Evolutionary conservation across 108 stramenopile species (phyloP).

Genomic region (Nannochloropsis gaditana): DNA sequence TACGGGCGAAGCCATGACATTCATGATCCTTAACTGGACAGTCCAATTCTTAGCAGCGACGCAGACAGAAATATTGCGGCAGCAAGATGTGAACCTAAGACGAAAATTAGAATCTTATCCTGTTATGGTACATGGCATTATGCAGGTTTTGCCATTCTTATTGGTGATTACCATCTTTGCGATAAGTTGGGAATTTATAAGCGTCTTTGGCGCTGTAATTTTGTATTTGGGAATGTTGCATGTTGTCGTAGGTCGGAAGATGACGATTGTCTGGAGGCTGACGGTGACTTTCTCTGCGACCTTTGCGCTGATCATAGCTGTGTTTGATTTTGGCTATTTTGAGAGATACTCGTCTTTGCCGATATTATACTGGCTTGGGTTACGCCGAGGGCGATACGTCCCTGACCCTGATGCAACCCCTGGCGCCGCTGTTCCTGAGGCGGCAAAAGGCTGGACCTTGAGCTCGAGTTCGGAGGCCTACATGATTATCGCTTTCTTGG

Average conservation of each 20-base stretch:
- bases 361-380: neutral
- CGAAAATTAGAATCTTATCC: neutral
- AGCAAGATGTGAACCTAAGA: neutral
- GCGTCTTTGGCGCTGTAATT: neutral
- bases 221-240: neutral
- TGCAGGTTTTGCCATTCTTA: neutral
- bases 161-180: neutral
- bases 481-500: conserved; percentile 3
- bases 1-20: neutral
- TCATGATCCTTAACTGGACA: neutral
- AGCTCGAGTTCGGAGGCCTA: neutral
- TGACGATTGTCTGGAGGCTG: neutral
- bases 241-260: neutral
- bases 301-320: neutral
- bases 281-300: neutral
- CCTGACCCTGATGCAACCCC: conserved; percentile 15
- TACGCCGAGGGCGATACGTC: neutral
- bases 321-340: conserved; percentile 8
- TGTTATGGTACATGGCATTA: neutral
- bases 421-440: neutral
- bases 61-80: neutral
- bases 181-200: neutral
- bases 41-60: neutral
- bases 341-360: neutral
- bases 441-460: neutral